Evolutionary conservation across 2,329 filamentous ascomycete species (phyloP), one percentile per base, ranked within the genome.

Genomic region (Alternaria solani): DNA sequence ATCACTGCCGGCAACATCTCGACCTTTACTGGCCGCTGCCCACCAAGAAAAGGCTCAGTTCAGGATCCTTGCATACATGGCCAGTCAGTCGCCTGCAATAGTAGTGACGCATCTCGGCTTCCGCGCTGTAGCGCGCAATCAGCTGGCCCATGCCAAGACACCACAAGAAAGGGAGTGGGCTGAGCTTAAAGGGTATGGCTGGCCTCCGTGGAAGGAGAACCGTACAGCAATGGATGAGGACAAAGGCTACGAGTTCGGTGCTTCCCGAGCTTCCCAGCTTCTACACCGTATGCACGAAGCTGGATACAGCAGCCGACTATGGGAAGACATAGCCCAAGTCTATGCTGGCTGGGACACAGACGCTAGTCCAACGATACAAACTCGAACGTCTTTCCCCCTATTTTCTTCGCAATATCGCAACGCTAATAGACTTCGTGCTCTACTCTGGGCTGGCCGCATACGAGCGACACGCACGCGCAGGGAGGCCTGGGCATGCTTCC

Each of bases 171-270:
- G 78, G 28, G 80, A 86, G 59, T 89, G 86, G 82, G 87, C 87
- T 3, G 77, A 81, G 44, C 77, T 88, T 20, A 88, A 89, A 77
- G 82, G 86, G 3, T 77, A 82, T 8, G 87, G 85, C 7, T 90
- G 88, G 88, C 88, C 88, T 14, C 88, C 88, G 0, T 90, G 87
- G 87, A 89, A 88, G 72, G 83, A 87, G 69, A 84, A 87, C 47
- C 85, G 81, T 54, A 83, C 86, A 16, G 87, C 86, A 1, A 85
- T 89, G 69, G 87, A 90, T 68, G 81, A 82, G n/a, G 79, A 82
- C 14, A 84, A 87, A 55, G 84, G 82, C 11, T 82, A 83, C 46
- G 83, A 87, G 41, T 83, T 86, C 59, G 86, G 86, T 61, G 80
- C 80, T 30, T 88, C 86, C 57, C 83, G 85, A 57, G 86, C 87